Evolutionary conservation across 2,329 filamentous ascomycete species (phyloP).

Genomic region (Aschersonia sp.): DNA sequence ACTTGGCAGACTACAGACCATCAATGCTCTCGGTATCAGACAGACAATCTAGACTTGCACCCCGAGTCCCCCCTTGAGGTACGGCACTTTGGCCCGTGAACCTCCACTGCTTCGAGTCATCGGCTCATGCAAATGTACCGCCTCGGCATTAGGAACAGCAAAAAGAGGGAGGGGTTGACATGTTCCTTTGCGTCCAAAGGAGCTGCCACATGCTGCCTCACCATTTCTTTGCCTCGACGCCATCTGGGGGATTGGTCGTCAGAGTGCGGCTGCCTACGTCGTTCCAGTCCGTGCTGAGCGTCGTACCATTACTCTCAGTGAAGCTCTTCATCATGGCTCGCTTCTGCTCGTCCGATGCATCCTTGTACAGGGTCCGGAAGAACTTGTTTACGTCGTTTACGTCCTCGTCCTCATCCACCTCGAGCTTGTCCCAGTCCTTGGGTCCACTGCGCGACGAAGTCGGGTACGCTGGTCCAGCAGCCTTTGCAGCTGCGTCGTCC

Average conservation of each 20-base stretch:
- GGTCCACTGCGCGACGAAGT: constrained; percentile 72
- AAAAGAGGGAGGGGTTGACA: neutral
- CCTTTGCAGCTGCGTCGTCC: neutral
- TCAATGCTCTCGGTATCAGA: too few species aligned
- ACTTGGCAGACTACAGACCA: too few species aligned
- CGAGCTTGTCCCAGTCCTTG: constrained; percentile 85
- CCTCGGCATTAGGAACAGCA: too few species aligned
- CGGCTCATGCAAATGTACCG: too few species aligned
- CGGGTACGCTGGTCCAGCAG: constrained; percentile 50
- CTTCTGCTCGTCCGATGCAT: constrained; percentile 62
- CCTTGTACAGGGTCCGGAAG: constrained; percentile 80
- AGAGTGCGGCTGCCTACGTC: constrained; percentile 64
- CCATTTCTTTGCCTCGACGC: constrained; percentile 66
- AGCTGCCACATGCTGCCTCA: neutral
- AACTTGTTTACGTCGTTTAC: constrained; percentile 58
- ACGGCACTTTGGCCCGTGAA: too few species aligned
- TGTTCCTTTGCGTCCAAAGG: neutral
- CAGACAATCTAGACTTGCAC: too few species aligned
- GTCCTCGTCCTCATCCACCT: constrained; percentile 36
- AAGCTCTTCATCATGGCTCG: constrained; percentile 98
- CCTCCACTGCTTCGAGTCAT: too few species aligned
- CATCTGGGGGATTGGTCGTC: constrained; percentile 59
- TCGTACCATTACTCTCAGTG: constrained; percentile 82
- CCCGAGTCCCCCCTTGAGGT: too few species aligned
- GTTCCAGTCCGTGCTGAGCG: constrained; percentile 81